Percentiles rank a stretch among this genome's conserved stretches.
These are phyloP conservation scores for Cyathus striatus DNA, from an alignment of 768 basidiomycete species.

Conservation along the genomic window DNA sequence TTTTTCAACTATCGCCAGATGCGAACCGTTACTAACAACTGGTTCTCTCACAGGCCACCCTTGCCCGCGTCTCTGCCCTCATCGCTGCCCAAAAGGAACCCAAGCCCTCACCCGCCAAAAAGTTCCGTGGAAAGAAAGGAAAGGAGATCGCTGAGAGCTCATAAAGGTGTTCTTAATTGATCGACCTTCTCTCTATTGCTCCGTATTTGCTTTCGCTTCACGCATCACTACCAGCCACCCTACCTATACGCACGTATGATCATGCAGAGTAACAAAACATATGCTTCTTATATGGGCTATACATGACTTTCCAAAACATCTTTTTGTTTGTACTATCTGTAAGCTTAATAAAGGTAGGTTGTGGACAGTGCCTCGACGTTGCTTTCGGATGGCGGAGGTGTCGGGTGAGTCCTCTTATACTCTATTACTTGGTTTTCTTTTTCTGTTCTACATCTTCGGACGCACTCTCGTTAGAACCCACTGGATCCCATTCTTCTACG, in stretches of 20 bases:
- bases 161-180: slow-evolving; percentile 15
- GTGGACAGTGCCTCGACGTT: too few species aligned
- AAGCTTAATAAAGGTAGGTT: too few species aligned
- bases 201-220: background rate
- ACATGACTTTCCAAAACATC: too few species aligned
- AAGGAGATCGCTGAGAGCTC: slow-evolving; percentile 17
- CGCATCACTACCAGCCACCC: too few species aligned
- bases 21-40: slow-evolving; percentile 21
- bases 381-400: too few species aligned
- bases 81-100: slow-evolving; percentile 65
- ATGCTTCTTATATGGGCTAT: too few species aligned
- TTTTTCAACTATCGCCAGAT: slow-evolving; percentile 1
- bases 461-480: slow-evolving; percentile 93
- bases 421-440: too few species aligned
- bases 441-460: slow-evolving; percentile 14
- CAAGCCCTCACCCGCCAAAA: slow-evolving; percentile 63
- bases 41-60: slow-evolving; percentile 46
- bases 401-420: too few species aligned
- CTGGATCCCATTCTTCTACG: slow-evolving; percentile 60
- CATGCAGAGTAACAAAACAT: too few species aligned
- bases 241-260: slow-evolving; percentile 24
- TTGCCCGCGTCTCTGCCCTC: slow-evolving; percentile 75
- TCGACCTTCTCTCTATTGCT: slow-evolving; percentile 15
- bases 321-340: too few species aligned
- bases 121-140: slow-evolving; percentile 68